Conservation (phyloP, 2,329 filamentous ascomycete species). For the Fusarium neocosmosporiellum region DNA sequence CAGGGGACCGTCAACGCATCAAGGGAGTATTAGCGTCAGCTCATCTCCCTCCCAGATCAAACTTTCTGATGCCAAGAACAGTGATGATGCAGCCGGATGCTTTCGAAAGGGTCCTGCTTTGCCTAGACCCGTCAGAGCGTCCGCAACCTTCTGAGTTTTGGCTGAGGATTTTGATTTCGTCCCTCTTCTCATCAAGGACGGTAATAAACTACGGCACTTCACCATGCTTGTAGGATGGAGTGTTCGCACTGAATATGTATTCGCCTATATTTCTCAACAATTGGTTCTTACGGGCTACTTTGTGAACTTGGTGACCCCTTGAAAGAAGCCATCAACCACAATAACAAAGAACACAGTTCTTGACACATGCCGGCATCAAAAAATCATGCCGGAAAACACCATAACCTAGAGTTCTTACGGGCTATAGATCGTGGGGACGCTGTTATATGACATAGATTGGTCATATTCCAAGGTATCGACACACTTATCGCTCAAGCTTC, state of each 20-base stretch:
- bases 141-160: not conserved
- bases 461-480: not conserved
- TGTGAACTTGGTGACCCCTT: not conserved
- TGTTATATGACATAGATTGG: not conserved
- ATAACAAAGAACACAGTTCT: not conserved
- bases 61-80: not conserved
- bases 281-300: not conserved
- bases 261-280: not conserved
- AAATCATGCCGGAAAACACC: not conserved
- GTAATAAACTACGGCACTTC: not conserved
- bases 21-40: not conserved
- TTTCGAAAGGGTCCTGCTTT: not conserved
- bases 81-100: not conserved
- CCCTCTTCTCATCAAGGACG: not conserved
- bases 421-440: not conserved
- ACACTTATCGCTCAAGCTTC: not conserved
- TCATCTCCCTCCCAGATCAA: not conserved
- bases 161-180: not conserved
- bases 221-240: not conserved
- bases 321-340: not conserved
- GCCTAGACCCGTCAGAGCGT: not conserved
- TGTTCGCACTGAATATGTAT: not conserved
- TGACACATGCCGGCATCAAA: not conserved
- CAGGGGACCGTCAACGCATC: not conserved
- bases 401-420: not conserved